Evolutionary conservation across 1,139 yeast genomes (phyloP), one percentile per base, ranked within the genome.

Genomic region (Blastobotrys indianensis): DNA sequence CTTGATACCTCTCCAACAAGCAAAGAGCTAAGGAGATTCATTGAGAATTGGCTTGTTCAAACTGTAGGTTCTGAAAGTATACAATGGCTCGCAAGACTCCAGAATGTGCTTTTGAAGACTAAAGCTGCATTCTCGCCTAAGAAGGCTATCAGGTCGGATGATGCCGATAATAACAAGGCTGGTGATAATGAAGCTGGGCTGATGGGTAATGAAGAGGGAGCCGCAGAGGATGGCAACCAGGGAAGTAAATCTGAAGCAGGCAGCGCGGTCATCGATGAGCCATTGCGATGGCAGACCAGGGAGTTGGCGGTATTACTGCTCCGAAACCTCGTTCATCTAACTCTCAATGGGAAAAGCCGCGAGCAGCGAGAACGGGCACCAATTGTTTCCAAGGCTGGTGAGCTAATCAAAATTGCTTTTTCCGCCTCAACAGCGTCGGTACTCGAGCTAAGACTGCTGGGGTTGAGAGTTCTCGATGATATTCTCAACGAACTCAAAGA

Each of bases 371-470:
- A 58, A 33, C 36, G 41, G 2, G 51, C 58, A 8, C 54, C 59
- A 2, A 62, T 85, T 32, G 70, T 77, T 5, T 62, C 72, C 0
- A 75, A 73, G 47, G 75, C 87, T 7, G 79, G 85, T 17, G 94
- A 85, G 33, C 66, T 90, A 37, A 82, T 90, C 31, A 82, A 84
- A 53, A 72, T 88, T n/a, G 82, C 96, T 1, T 88, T 87, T 58
- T 73, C 85, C 16, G 90, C 95, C 0, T 80, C 95, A 0, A 84
- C 95, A 0, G 77, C 94, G 0, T 75, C 82, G 2, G 75, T 86
- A 2, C 65, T 76, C 25, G 70, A 73, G 6, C 69, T 88, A 50
- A 79, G 87, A 54, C 63, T 82, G 11, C 65, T 75, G 36, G 96
- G 97, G 1, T 69, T 90, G 37, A 70, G 72, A 31, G 68, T 90